A percentile compares a stretch with the other conserved stretches of the same genome.
Conservation (phyloP, 169 alveolate genomes). For the Theileria parva region DNA sequence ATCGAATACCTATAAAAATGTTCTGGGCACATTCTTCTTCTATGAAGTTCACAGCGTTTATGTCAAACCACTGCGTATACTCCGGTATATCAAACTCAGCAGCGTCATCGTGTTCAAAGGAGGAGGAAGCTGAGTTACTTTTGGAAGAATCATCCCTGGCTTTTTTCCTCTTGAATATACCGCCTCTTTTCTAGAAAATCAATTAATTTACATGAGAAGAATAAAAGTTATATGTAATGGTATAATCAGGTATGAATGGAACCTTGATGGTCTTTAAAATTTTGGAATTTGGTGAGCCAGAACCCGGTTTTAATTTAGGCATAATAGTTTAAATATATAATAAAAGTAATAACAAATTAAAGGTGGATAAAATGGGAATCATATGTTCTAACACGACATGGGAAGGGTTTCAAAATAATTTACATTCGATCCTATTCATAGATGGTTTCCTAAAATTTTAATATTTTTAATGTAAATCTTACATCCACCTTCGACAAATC, state of each 20-base stretch:
- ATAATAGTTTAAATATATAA: background rate
- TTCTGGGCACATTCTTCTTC: constrained; percentile 41
- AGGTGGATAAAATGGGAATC: background rate
- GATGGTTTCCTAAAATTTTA: background rate
- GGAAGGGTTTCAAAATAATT: constrained; percentile 3
- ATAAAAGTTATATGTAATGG: background rate
- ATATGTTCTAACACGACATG: constrained; percentile 1
- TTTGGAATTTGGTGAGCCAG: background rate
- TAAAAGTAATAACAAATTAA: background rate
- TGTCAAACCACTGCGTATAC: constrained; percentile 44
- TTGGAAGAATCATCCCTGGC: background rate
- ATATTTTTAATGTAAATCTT: background rate
- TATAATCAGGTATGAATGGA: background rate
- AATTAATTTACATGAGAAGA: background rate
- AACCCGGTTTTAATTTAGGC: background rate
- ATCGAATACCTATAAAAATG: constrained; percentile 26
- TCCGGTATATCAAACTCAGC: constrained; percentile 1
- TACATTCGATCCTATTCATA: background rate
- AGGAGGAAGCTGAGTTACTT: background rate
- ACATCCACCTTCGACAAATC: constrained; percentile 56
- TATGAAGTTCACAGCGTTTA: constrained; percentile 18
- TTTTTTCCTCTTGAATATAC: background rate
- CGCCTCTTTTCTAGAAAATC: background rate
- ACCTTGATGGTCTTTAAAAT: background rate
- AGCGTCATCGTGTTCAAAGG: background rate